Conservation (phyloP, 345 rosid species). For the Euphorbia lathyris region DNA sequence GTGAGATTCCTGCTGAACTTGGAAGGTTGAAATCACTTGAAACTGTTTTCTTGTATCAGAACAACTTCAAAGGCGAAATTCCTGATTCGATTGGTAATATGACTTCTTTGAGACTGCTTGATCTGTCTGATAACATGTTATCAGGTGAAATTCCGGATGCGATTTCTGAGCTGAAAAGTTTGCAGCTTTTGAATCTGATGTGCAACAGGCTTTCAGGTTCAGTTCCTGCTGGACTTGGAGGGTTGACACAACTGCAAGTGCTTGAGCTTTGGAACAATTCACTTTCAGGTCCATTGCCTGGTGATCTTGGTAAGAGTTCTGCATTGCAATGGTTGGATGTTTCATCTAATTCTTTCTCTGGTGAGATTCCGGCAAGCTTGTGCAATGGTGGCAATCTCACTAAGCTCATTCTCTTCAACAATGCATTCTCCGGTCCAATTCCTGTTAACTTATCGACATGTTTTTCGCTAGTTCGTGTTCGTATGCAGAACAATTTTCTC, state of each 20-base stretch:
- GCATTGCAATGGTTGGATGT: conserved; percentile 81
- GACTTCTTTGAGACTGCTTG: conserved; percentile 57
- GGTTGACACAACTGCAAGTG: conserved; percentile 46
- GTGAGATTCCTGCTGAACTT: conserved; percentile 66
- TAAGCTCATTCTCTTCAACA: conserved; percentile 88
- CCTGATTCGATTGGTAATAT: conserved; percentile 64
- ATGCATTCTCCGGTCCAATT: conserved; percentile 70
- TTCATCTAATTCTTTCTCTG: conserved; percentile 77
- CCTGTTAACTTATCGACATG: conserved; percentile 60
- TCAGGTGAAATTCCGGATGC: conserved; percentile 61
- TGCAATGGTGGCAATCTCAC: conserved; percentile 77
- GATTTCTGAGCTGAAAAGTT: conserved; percentile 55
- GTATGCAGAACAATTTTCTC: conserved; percentile 76
- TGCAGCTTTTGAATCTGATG: conserved; percentile 83
- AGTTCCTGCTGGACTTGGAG: conserved; percentile 53
- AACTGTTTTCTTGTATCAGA: conserved; percentile 63
- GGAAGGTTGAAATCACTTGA: conserved; percentile 61
- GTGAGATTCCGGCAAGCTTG: conserved; percentile 58
- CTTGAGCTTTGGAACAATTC: conserved; percentile 96
- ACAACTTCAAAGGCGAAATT: conserved; percentile 62
- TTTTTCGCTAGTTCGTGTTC: conserved; percentile 67
- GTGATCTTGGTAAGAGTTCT: conserved; percentile 67
- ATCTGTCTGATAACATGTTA: conserved; percentile 71
- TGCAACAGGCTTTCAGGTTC: conserved; percentile 69
- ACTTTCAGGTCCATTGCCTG: conserved; percentile 70